Evolutionary conservation across 306 rosid species (phyloP).

Genomic region (Cucumis hystrix): DNA sequence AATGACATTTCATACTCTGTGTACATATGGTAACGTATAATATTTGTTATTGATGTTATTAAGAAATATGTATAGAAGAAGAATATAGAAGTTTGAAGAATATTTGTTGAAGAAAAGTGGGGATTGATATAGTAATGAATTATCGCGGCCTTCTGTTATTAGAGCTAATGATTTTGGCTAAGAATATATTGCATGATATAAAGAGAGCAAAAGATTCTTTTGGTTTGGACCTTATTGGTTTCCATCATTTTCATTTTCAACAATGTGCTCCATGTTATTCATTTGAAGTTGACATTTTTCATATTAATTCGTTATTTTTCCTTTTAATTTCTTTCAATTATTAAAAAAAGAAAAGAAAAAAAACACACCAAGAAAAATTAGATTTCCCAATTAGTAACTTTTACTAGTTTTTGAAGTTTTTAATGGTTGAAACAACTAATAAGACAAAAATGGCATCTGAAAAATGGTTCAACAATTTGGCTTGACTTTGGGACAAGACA

Average conservation of each 20-base stretch:
- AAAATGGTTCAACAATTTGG: not conserved
- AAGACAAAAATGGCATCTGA: not conserved
- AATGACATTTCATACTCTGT: not conserved
- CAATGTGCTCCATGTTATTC: constrained; percentile 7
- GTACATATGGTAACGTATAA: not conserved
- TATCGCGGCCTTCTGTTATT: constrained; percentile 17
- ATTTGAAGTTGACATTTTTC: constrained; percentile 8
- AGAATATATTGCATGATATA: constrained; percentile 11
- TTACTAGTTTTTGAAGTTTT: not conserved
- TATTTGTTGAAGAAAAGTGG: too few species aligned
- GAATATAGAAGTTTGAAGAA: not conserved
- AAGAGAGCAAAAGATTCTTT: constrained; percentile 30
- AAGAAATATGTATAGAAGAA: not conserved
- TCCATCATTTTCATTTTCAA: constrained; percentile 21
- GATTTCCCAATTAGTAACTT: not conserved
- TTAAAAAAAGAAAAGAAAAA: not conserved
- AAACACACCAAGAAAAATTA: not conserved
- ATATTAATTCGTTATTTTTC: not conserved
- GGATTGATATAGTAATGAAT: constrained; percentile 3
- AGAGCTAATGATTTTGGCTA: constrained; percentile 4
- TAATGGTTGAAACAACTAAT: not conserved
- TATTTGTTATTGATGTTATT: too few species aligned
- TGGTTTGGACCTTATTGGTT: constrained; percentile 29
- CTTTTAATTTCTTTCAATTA: not conserved
- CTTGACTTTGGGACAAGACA: not conserved